Evolutionary conservation across 805 yeast species (phyloP).

Genomic region (Debaryomyces hansenii): DNA sequence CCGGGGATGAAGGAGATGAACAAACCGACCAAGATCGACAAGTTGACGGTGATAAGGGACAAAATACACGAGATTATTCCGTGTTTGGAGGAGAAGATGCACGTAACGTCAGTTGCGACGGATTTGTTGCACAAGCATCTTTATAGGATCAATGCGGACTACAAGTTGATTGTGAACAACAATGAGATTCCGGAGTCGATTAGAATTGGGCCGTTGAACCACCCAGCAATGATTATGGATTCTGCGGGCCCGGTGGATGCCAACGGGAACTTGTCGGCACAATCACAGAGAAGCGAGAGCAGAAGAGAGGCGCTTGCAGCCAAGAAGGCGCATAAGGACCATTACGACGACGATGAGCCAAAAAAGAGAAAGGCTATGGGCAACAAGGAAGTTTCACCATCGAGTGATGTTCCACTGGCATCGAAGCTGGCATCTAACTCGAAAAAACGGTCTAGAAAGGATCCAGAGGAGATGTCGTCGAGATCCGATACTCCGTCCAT

Average conservation of each 20-base stretch:
- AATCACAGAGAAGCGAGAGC: conserved; percentile 76
- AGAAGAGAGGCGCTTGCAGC: conserved; percentile 94
- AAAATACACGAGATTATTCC: conserved; percentile 75
- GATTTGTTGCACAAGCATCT: conserved; percentile 72
- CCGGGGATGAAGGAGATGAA: conserved; percentile 29
- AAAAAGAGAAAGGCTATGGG: conserved; percentile 8
- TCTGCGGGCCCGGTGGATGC: conserved; percentile 46
- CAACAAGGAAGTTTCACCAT: conserved; percentile 14
- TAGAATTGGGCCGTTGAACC: conserved; percentile 76
- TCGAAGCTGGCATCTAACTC: conserved; percentile 7
- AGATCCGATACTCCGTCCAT: conserved; percentile 14
- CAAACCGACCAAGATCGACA: conserved; percentile 9
- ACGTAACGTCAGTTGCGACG: conserved; percentile 88
- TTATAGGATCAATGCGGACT: conserved; percentile 76
- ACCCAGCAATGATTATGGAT: conserved; percentile 83
- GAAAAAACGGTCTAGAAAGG: conserved; percentile 20
- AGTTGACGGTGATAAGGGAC: conserved; percentile 42
- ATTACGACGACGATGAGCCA: conserved; percentile 22
- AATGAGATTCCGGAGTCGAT: conserved; percentile 81
- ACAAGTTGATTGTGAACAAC: conserved; percentile 65
- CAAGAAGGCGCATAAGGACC: conserved; percentile 58
- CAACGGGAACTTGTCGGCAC: conserved; percentile 53
- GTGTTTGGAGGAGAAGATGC: conserved; percentile 94
- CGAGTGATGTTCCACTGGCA: not conserved
- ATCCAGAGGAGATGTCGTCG: conserved; percentile 14